Evolutionary conservation across 257 asterid species (phyloP).

Genomic region (Scutellaria galericulata): DNA sequence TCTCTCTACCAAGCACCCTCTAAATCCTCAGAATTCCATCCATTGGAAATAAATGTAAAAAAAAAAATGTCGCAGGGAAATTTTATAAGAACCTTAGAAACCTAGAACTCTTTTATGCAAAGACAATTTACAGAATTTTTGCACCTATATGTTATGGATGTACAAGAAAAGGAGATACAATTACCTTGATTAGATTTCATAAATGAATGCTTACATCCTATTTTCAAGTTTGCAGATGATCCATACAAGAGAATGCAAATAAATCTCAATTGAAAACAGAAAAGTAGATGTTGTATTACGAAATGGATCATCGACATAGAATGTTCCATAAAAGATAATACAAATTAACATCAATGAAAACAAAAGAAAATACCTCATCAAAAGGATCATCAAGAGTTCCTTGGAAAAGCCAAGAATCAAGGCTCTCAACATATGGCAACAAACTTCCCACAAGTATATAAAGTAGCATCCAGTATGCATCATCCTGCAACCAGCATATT

Average conservation of each 20-base stretch:
- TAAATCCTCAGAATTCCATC: too few relatives aligned
- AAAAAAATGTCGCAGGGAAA: neutral
- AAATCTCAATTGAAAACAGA: constrained; percentile 15
- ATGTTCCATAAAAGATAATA: constrained; percentile 5
- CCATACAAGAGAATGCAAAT: constrained; percentile 16
- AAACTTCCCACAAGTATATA: constrained; percentile 71
- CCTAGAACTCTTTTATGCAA: neutral
- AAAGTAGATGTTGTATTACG: constrained; percentile 55
- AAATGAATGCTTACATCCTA: neutral
- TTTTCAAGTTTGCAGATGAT: constrained; percentile 18
- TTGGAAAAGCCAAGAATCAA: constrained; percentile 97
- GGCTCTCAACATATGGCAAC: constrained; percentile 87
- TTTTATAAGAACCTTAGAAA: neutral
- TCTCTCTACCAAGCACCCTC: too few relatives aligned
- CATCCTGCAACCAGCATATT: constrained; percentile 69
- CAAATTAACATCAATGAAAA: constrained; percentile 25
- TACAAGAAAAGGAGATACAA: neutral
- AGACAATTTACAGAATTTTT: constrained; percentile 6
- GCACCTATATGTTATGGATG: neutral
- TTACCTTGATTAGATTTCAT: neutral
- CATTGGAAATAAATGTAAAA: too few relatives aligned
- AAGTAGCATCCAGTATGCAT: constrained; percentile 82
- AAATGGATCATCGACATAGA: constrained; percentile 64
- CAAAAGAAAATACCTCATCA: constrained; percentile 74
- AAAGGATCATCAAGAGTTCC: constrained; percentile 95